phyloP scores from a whole-genome alignment of 2,329 filamentous ascomycete species.

The Alternaria brassicae region DNA sequence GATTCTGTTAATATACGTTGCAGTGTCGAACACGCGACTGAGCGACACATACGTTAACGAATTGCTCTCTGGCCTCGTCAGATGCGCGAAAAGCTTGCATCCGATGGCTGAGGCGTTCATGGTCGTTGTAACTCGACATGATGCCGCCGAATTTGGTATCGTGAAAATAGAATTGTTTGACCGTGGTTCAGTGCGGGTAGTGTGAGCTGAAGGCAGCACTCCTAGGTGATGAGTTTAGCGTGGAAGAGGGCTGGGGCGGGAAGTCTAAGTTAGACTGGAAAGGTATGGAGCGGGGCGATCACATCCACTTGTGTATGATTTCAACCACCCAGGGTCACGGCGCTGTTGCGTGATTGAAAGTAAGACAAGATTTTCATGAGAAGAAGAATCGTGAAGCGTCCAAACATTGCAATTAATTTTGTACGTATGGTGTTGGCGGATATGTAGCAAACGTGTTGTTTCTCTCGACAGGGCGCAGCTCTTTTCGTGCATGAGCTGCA shows the following conservation, averaged over 20 bases:
- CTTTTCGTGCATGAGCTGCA: conserved; percentile 12
- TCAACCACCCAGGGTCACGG: background rate
- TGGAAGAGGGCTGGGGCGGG: conserved; percentile 2
- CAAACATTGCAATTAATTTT: background rate
- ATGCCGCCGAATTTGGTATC: background rate
- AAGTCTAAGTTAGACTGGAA: conserved; percentile 6
- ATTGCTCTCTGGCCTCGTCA: conserved; percentile 47
- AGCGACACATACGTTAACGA: conserved; percentile 36
- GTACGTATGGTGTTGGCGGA: background rate
- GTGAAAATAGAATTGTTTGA: background rate
- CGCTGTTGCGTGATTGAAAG: background rate
- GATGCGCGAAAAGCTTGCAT: conserved; percentile 46
- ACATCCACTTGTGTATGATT: background rate
- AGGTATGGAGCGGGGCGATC: conserved; percentile 3
- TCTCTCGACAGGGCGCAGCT: conserved; percentile 16
- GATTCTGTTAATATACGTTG: conserved; percentile 26
- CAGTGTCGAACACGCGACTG: conserved; percentile 7
- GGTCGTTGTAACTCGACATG: conserved; percentile 25
- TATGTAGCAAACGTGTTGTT: conserved; percentile 1
- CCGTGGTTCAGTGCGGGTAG: conserved; percentile 5
- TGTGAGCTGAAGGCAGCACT: conserved; percentile 11
- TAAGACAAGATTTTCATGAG: background rate
- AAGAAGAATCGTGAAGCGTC: background rate
- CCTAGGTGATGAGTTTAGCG: background rate
- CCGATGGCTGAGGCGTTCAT: conserved; percentile 34